A percentile compares a stretch with the other conserved stretches of the same genome.
These are phyloP conservation scores for Garcia nutans DNA, from an alignment of 345 rosid genomes.

Conservation along the genomic window DNA sequence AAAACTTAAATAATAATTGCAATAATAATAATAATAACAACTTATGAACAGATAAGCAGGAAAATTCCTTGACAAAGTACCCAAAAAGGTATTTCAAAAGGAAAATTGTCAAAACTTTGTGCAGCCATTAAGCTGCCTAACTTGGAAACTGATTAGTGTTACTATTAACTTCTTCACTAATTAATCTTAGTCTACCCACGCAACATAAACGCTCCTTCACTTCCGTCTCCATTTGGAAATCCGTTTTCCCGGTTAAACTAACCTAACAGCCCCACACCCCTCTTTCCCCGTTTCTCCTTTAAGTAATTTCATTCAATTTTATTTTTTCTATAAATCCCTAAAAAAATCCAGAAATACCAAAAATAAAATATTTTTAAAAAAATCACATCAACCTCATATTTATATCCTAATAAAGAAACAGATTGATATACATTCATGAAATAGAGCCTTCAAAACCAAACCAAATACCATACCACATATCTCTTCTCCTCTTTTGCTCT, in stretches of 20 bases:
- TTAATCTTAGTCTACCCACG: not conserved
- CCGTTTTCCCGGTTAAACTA: constrained; percentile 58
- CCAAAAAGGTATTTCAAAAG: not conserved
- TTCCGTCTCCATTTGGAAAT: constrained; percentile 26
- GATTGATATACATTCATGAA: not conserved
- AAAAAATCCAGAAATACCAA: not conserved
- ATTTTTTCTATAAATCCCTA: not conserved
- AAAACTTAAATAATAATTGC: no score
- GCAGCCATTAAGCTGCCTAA: not conserved
- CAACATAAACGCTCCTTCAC: not conserved
- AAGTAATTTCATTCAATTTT: not conserved
- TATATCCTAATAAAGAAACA: constrained; percentile 54
- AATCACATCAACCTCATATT: constrained; percentile 44
- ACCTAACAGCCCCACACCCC: not conserved
- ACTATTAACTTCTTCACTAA: not conserved
- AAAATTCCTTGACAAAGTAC: not conserved
- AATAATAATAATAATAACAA: no score
- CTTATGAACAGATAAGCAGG: not conserved
- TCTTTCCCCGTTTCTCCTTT: not conserved
- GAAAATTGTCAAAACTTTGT: not conserved
- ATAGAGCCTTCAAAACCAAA: not conserved
- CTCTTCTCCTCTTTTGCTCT: not conserved
- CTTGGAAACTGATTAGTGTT: not conserved
- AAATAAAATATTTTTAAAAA: not conserved
- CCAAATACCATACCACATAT: constrained; percentile 15